A percentile compares a stretch with the other conserved stretches of the same genome.
Conservation (phyloP, 169 alveolate genomes). For the Cryptosporidium parvum region DNA sequence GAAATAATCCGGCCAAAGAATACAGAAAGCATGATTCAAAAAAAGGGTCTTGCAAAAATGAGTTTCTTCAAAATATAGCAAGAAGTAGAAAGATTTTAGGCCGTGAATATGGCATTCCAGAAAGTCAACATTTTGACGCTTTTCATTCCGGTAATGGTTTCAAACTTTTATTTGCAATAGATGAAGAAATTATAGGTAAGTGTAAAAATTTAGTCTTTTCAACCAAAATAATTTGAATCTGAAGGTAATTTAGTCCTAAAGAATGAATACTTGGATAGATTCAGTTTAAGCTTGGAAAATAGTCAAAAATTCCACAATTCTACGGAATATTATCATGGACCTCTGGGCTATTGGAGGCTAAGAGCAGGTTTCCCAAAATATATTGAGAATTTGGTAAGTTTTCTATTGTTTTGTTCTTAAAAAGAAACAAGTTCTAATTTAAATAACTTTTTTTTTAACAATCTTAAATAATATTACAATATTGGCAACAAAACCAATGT, state of each 20-base stretch:
- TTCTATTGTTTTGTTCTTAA: background rate
- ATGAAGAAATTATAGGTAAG: slow-evolving; percentile 67
- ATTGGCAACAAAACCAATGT: background rate
- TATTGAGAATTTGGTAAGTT: slow-evolving; percentile 64
- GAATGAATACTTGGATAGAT: background rate
- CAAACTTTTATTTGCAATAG: slow-evolving; percentile 38
- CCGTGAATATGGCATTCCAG: background rate
- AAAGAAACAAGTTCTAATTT: background rate
- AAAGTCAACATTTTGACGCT: background rate
- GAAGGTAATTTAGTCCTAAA: slow-evolving; percentile 19
- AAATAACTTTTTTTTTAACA: background rate
- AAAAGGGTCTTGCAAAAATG: background rate
- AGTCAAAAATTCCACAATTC: background rate
- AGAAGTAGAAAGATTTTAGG: background rate
- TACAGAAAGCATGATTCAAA: background rate
- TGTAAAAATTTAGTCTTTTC: background rate
- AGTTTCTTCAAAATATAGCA: slow-evolving; percentile 5
- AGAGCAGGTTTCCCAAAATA: slow-evolving; percentile 59
- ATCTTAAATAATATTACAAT: too few species aligned
- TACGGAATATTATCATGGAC: background rate
- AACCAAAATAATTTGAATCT: background rate
- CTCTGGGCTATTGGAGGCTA: slow-evolving; percentile 70
- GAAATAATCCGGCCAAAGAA: background rate
- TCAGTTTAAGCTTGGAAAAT: slow-evolving; percentile 3
- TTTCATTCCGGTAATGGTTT: background rate